Percentiles rank a stretch among this genome's conserved stretches.
These are phyloP conservation scores for Debaryomycetaceae sp. DNA, from an alignment of 1,139 yeast species.

Conservation along the genomic window DNA sequence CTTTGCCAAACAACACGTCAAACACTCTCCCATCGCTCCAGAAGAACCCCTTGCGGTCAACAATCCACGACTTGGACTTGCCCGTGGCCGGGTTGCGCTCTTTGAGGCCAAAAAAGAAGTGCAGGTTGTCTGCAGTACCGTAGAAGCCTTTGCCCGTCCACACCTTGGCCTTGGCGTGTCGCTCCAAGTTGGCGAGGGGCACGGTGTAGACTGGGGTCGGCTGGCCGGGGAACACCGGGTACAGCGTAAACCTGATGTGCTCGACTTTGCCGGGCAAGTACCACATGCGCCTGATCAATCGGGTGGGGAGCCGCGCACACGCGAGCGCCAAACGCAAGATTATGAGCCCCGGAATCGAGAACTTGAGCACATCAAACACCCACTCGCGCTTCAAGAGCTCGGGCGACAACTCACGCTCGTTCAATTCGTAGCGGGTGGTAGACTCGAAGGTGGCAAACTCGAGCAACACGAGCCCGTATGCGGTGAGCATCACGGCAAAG, in stretches of 20 bases:
- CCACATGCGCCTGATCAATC: constrained; percentile 73
- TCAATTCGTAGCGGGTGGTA: constrained; percentile 53
- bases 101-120: constrained; percentile 69
- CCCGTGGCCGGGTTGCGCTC: constrained; percentile 43
- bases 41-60: constrained; percentile 79
- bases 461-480: constrained; percentile 59
- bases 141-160: constrained; percentile 87
- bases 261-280: constrained; percentile 59
- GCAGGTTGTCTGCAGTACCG: constrained; percentile 72
- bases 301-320: constrained; percentile 53
- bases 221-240: constrained; percentile 70
- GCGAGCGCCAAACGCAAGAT: constrained; percentile 35
- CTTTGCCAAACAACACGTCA: constrained; percentile 77
- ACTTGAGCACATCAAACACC: constrained; percentile 25
- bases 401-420: constrained; percentile 41
- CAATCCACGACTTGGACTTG: constrained; percentile 67
- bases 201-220: constrained; percentile 73
- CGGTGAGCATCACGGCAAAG: constrained; percentile 61
- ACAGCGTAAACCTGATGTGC: constrained; percentile 62
- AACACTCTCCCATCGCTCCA: constrained; percentile 91
- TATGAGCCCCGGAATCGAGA: constrained; percentile 33
- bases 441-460: constrained; percentile 60
- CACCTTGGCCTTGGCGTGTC: constrained; percentile 62
- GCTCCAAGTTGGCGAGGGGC: constrained; percentile 51
- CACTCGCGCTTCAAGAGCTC: constrained; percentile 36